These are phyloP conservation scores for Fraxinus greggii DNA, from an alignment of 305 asterid genomes.

Conservation along the genomic window DNA sequence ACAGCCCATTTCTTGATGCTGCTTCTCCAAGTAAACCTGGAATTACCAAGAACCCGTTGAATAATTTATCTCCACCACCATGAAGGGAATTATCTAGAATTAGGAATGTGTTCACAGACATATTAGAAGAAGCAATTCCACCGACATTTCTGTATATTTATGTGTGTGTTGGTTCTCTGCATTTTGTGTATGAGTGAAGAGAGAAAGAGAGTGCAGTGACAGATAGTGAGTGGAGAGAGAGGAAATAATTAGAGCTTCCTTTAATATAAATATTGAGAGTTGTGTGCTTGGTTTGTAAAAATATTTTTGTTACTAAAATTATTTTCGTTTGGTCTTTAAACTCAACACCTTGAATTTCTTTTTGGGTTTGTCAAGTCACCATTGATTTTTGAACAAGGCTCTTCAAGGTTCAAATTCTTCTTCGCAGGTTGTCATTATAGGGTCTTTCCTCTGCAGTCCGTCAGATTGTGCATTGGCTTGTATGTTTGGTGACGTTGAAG, in stretches of 20 bases:
- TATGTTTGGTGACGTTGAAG: slow-evolving; percentile 93
- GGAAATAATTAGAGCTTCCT: neutral
- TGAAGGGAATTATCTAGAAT: neutral
- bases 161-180: neutral
- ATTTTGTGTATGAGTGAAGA: neutral
- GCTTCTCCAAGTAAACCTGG: neutral
- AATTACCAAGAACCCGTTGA: neutral
- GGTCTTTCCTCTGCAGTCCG: slow-evolving; percentile 80
- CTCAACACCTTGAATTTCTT: neutral
- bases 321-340: neutral
- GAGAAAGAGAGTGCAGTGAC: too few species aligned
- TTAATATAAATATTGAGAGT: neutral
- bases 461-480: slow-evolving; percentile 75
- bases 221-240: neutral
- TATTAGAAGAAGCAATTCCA: neutral
- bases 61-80: neutral
- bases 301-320: neutral
- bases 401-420: slow-evolving; percentile 6
- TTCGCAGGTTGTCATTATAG: slow-evolving; percentile 77
- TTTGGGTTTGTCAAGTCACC: neutral
- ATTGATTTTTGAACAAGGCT: neutral
- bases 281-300: neutral
- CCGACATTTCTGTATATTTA: neutral
- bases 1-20: neutral
- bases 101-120: neutral